A percentile compares a stretch with the other conserved stretches of the same genome.
Conservation (phyloP, 2,329 filamentous ascomycete species). For the Arthroderma sp. region DNA sequence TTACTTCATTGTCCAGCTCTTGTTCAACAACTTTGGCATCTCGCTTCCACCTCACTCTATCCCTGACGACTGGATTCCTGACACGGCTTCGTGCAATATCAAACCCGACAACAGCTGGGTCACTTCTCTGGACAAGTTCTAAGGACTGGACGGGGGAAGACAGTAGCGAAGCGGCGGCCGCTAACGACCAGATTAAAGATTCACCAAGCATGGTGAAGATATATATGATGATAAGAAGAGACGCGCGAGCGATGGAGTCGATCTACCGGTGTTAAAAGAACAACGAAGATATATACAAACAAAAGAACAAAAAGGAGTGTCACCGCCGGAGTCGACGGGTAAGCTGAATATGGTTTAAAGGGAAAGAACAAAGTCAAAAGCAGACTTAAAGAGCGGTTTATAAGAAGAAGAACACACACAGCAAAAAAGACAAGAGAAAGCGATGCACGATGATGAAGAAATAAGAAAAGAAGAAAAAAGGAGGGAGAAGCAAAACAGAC, state of each 20-base stretch:
- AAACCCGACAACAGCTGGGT: slow-evolving; percentile 36
- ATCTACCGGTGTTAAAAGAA: not conserved
- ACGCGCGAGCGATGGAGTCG: not conserved
- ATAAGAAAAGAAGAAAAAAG: too few relatives aligned
- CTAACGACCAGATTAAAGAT: not conserved
- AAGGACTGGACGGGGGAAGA: slow-evolving; percentile 12
- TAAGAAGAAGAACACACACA: too few relatives aligned
- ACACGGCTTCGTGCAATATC: slow-evolving; percentile 38
- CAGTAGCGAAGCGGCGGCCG: not conserved
- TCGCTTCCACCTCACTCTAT: slow-evolving; percentile 31
- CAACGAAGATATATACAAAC: not conserved
- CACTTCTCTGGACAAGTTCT: slow-evolving; percentile 20
- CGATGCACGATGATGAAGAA: too few relatives aligned
- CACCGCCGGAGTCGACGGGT: not conserved
- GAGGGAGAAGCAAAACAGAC: too few relatives aligned
- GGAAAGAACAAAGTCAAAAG: too few relatives aligned
- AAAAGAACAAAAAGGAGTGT: not conserved
- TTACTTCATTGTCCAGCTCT: slow-evolving; percentile 41
- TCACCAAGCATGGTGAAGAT: slow-evolving; percentile 1
- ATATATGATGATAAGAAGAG: not conserved
- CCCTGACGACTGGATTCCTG: slow-evolving; percentile 32
- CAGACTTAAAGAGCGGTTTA: too few relatives aligned
- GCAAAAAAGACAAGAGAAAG: too few relatives aligned
- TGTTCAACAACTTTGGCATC: slow-evolving; percentile 30
- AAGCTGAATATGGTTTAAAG: too few relatives aligned